These are phyloP conservation scores for Aspergillus vadensis DNA, from an alignment of 2,329 filamentous ascomycete genomes.

Conservation along the genomic window DNA sequence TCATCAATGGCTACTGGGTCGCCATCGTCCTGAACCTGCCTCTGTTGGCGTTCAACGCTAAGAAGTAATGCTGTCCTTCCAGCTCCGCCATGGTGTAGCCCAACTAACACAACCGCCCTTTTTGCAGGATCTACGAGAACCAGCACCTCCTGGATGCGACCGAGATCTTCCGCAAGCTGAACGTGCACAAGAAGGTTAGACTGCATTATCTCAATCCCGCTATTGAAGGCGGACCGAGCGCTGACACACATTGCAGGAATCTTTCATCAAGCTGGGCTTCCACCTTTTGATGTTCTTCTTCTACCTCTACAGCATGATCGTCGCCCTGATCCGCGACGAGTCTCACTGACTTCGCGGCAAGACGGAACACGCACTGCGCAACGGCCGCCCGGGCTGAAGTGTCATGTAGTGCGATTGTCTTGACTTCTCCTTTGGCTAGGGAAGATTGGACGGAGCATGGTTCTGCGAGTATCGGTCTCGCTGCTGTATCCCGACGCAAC, in stretches of 20 bases:
- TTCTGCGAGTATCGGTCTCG: conserved; percentile 4
- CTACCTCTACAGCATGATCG: conserved; percentile 99
- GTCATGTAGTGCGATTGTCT: conserved; percentile 8
- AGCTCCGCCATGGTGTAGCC: not conserved
- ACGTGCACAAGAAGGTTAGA: conserved; percentile 94
- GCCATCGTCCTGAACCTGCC: conserved; percentile 90
- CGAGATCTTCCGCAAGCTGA: conserved; percentile 98
- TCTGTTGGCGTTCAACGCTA: conserved; percentile 87
- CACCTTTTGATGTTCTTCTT: conserved; percentile 99
- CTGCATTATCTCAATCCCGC: conserved; percentile 10
- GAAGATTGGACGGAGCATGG: not conserved
- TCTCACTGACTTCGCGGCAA: conserved; percentile 64
- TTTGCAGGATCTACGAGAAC: conserved; percentile 85
- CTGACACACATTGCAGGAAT: conserved; percentile 67
- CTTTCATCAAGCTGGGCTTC: conserved; percentile 98
- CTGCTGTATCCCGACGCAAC: not conserved
- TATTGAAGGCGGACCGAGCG: not conserved
- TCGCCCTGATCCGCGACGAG: conserved; percentile 95
- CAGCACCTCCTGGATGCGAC: conserved; percentile 95
- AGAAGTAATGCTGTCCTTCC: conserved; percentile 72
- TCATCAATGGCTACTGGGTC: conserved; percentile 99
- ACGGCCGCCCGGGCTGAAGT: conserved; percentile 29
- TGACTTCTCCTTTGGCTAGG: conserved; percentile 7
- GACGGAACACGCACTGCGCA: conserved; percentile 44
- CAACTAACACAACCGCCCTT: conserved; percentile 26